Evolutionary conservation across 73 alveolate species (phyloP).

Genomic region (Breviolum minutum): DNA sequence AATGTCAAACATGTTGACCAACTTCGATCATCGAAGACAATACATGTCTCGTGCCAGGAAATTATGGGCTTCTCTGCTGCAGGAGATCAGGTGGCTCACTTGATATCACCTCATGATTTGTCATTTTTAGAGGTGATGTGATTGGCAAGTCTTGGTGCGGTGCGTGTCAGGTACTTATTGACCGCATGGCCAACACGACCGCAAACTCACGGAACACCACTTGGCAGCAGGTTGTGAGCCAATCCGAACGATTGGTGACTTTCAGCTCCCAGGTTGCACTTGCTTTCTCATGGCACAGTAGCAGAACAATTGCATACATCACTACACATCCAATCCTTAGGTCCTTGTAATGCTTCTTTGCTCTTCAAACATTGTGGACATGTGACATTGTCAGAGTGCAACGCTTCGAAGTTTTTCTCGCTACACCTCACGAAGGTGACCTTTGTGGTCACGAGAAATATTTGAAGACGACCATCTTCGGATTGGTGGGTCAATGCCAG

Average conservation of each 20-base stretch:
- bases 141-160: background rate
- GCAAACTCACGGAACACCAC: slow-evolving; percentile 76
- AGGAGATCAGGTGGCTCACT: slow-evolving; percentile 57
- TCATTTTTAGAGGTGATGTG: background rate
- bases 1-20: too few relatives aligned
- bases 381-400: too few relatives aligned
- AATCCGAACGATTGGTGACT: slow-evolving; percentile 75
- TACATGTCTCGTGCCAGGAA: slow-evolving; percentile 8
- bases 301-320: too few relatives aligned
- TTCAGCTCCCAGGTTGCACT: slow-evolving; percentile 32
- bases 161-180: slow-evolving; percentile 36
- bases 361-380: too few relatives aligned
- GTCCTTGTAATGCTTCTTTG: too few relatives aligned
- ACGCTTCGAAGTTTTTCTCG: slow-evolving; percentile 95
- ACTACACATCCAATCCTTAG: too few relatives aligned
- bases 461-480: slow-evolving; percentile 99
- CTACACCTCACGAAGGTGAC: slow-evolving; percentile 97
- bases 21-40: too few relatives aligned
- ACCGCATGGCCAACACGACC: slow-evolving; percentile 69
- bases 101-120: too few relatives aligned
- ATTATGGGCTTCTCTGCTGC: slow-evolving; percentile 63
- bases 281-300: too few relatives aligned
- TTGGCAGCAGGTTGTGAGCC: slow-evolving; percentile 61
- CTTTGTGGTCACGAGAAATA: slow-evolving; percentile 99
- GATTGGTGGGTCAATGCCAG: slow-evolving; percentile 98